Base-by-base conservation (phyloP, 2,329 filamentous ascomycete species). In the Stachybotrys chartarum region DNA sequence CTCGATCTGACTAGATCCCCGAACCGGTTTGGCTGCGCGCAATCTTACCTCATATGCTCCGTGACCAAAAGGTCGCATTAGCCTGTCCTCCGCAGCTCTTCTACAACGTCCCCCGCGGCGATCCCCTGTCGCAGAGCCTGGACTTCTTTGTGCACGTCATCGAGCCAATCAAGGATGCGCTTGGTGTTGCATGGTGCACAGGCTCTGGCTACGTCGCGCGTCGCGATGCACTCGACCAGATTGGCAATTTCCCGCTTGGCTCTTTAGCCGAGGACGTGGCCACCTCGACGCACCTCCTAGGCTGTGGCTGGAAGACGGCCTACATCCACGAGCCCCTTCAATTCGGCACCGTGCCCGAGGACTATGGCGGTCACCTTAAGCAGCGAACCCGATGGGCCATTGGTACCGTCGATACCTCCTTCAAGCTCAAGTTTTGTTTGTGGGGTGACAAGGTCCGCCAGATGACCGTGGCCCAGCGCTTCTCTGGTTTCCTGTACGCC, bases 71-170 rank as follows among this genome's bases (percentile, higher is more conserved):
- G 65, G 74, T 83, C 72, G 80, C 79, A 51, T 72, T 84, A 51
- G 80, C 78, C n/a, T 84, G 80, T 61, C 81, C 81, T 30, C 80
- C 81, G 12, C 81, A 85, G 70, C 75, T 82, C 4, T 86, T 85
- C 68, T 85, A 85, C 72, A 85, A 86, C 63, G 77, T 80, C 4
- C 83, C 83, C 6, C 68, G 69, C 0, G 77, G 78, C 6, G 84
- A 86, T 54, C 81, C 81, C 14, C 75, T 86, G 7, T 75, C 76
- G 1, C 82, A 84, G 64, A 79, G 75, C 63, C 74, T 84, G 48
- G 78, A 83, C 61, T 78, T 79, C 58, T 84, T 85, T 64, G 79
- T 82, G 10, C 79, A 83, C 64, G 68, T 78, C 32, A 75, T 77
- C 45, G 75, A 78, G 64, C 75, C 75, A 35, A 76, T 78, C 67